These are phyloP conservation scores for Beauveria asiatica DNA, from an alignment of 2,329 filamentous ascomycete species.

Conservation along the genomic window DNA sequence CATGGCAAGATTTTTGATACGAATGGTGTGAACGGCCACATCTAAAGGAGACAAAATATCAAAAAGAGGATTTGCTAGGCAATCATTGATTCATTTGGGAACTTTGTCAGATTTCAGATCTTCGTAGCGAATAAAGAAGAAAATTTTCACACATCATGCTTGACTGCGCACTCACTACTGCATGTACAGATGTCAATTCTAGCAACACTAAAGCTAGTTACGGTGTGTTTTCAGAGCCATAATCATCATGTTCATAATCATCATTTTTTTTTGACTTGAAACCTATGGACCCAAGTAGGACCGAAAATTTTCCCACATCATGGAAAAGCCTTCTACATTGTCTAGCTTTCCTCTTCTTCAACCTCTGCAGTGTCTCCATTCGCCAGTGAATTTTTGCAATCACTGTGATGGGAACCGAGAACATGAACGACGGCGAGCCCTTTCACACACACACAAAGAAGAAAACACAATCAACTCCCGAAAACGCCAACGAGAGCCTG, in stretches of 20 bases:
- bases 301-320: neutral
- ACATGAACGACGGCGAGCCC: too few relatives aligned
- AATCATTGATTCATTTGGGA: conserved; percentile 1
- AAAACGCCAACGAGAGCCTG: conserved; percentile 3
- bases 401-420: neutral
- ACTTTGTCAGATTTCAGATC: conserved; percentile 5
- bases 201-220: neutral
- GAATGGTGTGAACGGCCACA: neutral
- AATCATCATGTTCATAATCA: conserved; percentile 9
- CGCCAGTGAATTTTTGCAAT: neutral
- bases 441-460: conserved; percentile 16
- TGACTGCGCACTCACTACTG: too few relatives aligned
- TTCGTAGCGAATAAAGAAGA: neutral
- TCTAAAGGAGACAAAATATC: neutral
- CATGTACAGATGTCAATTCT: too few relatives aligned
- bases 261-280: neutral
- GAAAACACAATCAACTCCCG: conserved; percentile 11
- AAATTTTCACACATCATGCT: neutral
- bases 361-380: neutral
- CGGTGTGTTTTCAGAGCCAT: neutral
- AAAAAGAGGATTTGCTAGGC: neutral
- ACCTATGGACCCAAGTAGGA: neutral
- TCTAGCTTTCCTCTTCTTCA: neutral
- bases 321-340: conserved; percentile 10
- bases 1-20: neutral